These are phyloP conservation scores for Benincasa hispida DNA, from an alignment of 306 rosid species.

Conservation along the genomic window DNA sequence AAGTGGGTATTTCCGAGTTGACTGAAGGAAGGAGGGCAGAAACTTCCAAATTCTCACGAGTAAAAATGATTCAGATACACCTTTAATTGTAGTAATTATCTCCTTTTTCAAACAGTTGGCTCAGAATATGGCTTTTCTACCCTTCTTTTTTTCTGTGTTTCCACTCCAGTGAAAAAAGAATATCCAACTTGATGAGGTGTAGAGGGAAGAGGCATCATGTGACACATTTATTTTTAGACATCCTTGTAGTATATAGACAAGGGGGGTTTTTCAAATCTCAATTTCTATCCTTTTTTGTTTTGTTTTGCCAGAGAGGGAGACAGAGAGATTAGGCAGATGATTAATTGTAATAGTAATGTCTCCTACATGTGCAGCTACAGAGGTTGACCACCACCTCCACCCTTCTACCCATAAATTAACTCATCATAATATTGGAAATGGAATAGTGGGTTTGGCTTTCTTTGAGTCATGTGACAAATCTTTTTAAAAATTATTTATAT, in stretches of 20 bases:
- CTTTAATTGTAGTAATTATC: background rate
- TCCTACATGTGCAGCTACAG: slow-evolving; percentile 6
- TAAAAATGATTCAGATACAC: background rate
- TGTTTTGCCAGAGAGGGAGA: background rate
- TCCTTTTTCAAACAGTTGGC: background rate
- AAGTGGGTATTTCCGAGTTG: background rate
- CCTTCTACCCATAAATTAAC: background rate
- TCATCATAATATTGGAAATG: background rate
- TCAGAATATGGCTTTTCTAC: background rate
- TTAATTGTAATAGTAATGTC: background rate
- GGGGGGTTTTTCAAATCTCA: background rate
- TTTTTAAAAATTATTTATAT: too few species aligned
- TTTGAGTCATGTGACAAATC: background rate
- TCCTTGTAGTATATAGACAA: background rate
- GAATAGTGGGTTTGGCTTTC: background rate
- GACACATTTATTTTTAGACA: background rate
- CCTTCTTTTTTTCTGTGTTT: background rate
- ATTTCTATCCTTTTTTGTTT: background rate
- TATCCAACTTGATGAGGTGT: background rate
- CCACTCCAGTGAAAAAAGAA: background rate
- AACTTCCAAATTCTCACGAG: background rate
- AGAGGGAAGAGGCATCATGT: background rate
- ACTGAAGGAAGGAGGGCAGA: background rate
- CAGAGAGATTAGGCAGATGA: slow-evolving; percentile 5
- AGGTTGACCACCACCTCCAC: background rate